A percentile compares a stretch with the other conserved stretches of the same genome.
These are phyloP conservation scores for Naumovozyma baii DNA, from an alignment of 805 yeast genomes.

Conservation along the genomic window DNA sequence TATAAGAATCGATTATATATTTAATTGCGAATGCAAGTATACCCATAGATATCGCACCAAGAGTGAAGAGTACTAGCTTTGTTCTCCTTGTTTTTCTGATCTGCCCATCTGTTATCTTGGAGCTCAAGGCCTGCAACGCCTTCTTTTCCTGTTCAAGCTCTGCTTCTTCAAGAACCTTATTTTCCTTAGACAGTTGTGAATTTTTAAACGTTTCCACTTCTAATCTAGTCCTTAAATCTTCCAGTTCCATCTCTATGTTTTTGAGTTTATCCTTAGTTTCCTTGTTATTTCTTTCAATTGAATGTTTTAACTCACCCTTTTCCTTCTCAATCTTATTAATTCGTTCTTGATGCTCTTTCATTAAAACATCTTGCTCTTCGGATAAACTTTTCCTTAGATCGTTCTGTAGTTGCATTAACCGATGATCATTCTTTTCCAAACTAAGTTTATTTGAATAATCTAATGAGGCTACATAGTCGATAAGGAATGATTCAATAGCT, in stretches of 20 bases:
- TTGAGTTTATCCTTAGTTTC: constrained; percentile 7
- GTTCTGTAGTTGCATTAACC: constrained; percentile 9
- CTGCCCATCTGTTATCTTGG: neutral
- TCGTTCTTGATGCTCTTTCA: constrained; percentile 6
- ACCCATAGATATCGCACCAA: constrained; percentile 1
- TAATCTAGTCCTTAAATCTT: constrained; percentile 13
- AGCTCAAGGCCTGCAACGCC: neutral
- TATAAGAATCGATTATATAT: neutral
- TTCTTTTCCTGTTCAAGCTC: neutral
- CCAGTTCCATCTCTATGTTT: constrained; percentile 11
- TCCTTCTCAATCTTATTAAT: constrained; percentile 5
- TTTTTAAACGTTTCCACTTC: constrained; percentile 13
- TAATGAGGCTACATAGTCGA: constrained; percentile 31
- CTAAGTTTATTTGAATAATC: constrained; percentile 9
- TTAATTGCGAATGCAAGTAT: neutral
- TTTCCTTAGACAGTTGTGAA: constrained; percentile 4
- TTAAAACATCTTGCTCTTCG: constrained; percentile 7
- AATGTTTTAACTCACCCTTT: constrained; percentile 2
- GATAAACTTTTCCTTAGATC: constrained; percentile 7
- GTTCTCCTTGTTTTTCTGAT: neutral
- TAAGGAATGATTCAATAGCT: constrained; percentile 44
- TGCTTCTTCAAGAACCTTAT: neutral
- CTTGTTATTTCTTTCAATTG: constrained; percentile 2
- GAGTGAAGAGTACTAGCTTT: neutral
- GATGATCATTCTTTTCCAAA: constrained; percentile 10